Evolutionary conservation across 768 basidiomycete species (phyloP), one percentile per base, ranked within the genome.

Genomic region (Russula compacta): DNA sequence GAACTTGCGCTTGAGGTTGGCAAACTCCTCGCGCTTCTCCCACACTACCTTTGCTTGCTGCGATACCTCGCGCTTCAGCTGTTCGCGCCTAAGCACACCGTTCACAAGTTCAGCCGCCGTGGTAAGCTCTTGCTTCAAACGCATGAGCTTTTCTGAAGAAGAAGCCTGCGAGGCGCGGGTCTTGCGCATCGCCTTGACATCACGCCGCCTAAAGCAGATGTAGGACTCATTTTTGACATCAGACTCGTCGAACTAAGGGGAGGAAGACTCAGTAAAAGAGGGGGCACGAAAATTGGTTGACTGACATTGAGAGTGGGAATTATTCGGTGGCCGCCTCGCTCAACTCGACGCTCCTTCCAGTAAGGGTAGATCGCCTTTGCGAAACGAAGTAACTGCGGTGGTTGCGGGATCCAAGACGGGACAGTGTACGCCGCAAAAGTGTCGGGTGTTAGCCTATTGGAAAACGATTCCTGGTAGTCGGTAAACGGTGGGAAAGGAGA

Each of bases 201-300:
- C 95, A 57, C 95, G 86, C 62, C 94, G 82, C 40, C 97, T 84
- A 80, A 99, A 99, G 74, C 97, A 99, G 48, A 98, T 89, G 65
- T 98, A 98, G 0, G 95, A 95, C 68, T 95, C 94, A 58, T 91
- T 92, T 66, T 81, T 80, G 49, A 86, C 86, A 71, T 97, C 93
- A 19, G 87, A 81, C 74, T 98, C 95, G 71, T 98, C 94, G 68
- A 82, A 86, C 88, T 91, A 52, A 40, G 24, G 61, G 14, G 66
- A 36, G 47, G 24, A 60, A 49, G 53, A 35, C 12, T 63, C 60
- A 46, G 19, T 29, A 15, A 33, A 47, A 4, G 46, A 5, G 40
- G 5, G 42, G 54, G 2, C 33, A 53, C 36, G 44, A 55, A 9
- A n/a, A 56, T 10, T 10, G 60, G 46, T 48, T 36, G 40, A 74